A percentile compares a stretch with the other conserved stretches of the same genome.
Evolutionary conservation across 2,329 filamentous ascomycete species (phyloP).

Genomic region (Ophiocordyceps camponoti-leonardi): DNA sequence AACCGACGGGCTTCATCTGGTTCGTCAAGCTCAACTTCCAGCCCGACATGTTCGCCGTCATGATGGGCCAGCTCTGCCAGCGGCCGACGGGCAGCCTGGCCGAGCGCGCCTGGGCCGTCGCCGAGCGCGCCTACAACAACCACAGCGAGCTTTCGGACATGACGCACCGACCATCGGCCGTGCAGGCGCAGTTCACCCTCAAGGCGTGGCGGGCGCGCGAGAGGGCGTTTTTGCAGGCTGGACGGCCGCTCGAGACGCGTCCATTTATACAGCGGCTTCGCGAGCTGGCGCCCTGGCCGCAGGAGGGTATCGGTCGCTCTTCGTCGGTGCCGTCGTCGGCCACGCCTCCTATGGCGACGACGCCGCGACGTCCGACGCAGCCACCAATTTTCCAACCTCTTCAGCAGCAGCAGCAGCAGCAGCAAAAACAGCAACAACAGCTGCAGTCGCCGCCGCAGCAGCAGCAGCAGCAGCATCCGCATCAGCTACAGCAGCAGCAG

Average conservation of each 20-base stretch:
- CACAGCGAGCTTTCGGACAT: conserved; percentile 34
- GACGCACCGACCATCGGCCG: conserved; percentile 23
- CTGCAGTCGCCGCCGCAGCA: neutral
- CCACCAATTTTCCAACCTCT: conserved; percentile 10
- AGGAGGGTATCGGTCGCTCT: conserved; percentile 14
- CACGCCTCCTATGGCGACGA: conserved; percentile 8
- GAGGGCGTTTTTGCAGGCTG: conserved; percentile 18
- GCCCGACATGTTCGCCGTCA: conserved; percentile 35
- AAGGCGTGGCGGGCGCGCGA: conserved; percentile 37
- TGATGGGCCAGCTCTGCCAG: conserved; percentile 34
- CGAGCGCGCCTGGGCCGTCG: conserved; percentile 33
- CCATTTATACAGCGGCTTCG: conserved; percentile 27
- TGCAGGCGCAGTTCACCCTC: conserved; percentile 28
- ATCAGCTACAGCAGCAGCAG: neutral
- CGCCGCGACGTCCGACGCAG: neutral
- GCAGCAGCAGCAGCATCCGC: neutral
- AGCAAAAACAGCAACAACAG: conserved; percentile 5
- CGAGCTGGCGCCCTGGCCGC: conserved; percentile 18
- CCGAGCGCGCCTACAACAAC: conserved; percentile 28
- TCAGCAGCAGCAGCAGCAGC: neutral
- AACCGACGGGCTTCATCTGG: conserved; percentile 34
- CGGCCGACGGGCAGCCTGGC: conserved; percentile 30
- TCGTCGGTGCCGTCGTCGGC: conserved; percentile 11
- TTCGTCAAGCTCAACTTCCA: conserved; percentile 37
- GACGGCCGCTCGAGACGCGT: conserved; percentile 22